Conservation (phyloP, 2,329 filamentous ascomycete species). For the Alternaria arbusti region DNA sequence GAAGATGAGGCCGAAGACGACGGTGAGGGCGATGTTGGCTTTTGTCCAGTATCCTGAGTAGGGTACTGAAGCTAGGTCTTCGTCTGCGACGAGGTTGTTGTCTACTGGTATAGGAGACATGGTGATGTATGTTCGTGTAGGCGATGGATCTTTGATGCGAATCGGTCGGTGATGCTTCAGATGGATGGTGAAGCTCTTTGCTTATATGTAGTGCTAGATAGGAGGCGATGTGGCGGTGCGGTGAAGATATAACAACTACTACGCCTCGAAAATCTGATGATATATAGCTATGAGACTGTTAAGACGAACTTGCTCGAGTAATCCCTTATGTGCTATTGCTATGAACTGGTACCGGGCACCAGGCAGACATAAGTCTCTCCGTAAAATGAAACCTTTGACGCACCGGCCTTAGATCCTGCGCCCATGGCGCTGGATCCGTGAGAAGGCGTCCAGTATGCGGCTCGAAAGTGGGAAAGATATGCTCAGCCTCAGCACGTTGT, state of each 20-base stretch:
- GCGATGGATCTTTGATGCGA: not conserved
- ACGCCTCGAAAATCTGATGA: constrained; percentile 29
- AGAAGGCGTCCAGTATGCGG: constrained; percentile 32
- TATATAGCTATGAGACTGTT: constrained; percentile 9
- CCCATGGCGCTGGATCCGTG: constrained; percentile 21
- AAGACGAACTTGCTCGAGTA: constrained; percentile 15
- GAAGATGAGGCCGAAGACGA: constrained; percentile 32
- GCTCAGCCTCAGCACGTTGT: constrained; percentile 40
- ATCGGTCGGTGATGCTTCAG: not conserved
- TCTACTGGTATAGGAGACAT: constrained; percentile 39
- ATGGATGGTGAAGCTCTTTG: not conserved
- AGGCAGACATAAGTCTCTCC: constrained; percentile 34
- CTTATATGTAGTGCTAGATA: not conserved
- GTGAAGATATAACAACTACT: constrained; percentile 17
- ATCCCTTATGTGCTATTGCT: constrained; percentile 4
- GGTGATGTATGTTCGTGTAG: not conserved
- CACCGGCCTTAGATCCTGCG: constrained; percentile 24
- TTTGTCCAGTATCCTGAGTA: constrained; percentile 30
- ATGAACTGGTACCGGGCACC: constrained; percentile 15
- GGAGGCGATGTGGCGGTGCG: constrained; percentile 14
- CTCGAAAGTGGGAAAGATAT: constrained; percentile 19
- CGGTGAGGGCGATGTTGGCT: constrained; percentile 34
- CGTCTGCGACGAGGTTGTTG: constrained; percentile 12
- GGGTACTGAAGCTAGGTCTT: constrained; percentile 14
- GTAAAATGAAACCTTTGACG: constrained; percentile 30